Conservation (phyloP, 306 rosid species). For the Calophaca sinica region DNA sequence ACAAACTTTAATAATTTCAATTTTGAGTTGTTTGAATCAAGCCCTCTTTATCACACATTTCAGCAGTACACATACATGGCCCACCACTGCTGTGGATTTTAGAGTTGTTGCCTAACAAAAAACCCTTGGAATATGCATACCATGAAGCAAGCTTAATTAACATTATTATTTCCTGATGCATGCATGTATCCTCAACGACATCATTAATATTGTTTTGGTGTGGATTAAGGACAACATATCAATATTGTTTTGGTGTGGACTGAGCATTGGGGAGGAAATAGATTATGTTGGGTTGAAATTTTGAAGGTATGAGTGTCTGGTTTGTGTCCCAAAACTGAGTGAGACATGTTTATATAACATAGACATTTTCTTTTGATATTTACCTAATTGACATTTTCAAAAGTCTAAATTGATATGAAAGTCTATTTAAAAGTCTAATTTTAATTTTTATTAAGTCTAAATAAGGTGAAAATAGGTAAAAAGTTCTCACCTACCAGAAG, state of each 20-base stretch:
- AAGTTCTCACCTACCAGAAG: no score
- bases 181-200: conserved; percentile 42
- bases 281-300: not conserved
- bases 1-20: conserved; percentile 22
- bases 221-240: not conserved
- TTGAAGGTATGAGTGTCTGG: not conserved
- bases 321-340: not conserved
- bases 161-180: conserved; percentile 16
- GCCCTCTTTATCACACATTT: conserved; percentile 42
- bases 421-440: no score
- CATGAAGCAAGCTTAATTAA: not conserved
- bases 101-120: conserved; percentile 18
- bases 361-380: no score
- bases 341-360: no score
- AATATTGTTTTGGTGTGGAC: not conserved
- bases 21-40: conserved; percentile 47
- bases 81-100: conserved; percentile 46
- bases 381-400: no score
- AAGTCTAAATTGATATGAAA: no score
- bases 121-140: conserved; percentile 11
- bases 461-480: no score
- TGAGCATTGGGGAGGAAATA: not conserved
- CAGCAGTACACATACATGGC: conserved; percentile 47
- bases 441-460: no score
- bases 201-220: conserved; percentile 24